These are phyloP conservation scores for Babesia divergens DNA, from an alignment of 169 alveolate genomes.

Conservation along the genomic window DNA sequence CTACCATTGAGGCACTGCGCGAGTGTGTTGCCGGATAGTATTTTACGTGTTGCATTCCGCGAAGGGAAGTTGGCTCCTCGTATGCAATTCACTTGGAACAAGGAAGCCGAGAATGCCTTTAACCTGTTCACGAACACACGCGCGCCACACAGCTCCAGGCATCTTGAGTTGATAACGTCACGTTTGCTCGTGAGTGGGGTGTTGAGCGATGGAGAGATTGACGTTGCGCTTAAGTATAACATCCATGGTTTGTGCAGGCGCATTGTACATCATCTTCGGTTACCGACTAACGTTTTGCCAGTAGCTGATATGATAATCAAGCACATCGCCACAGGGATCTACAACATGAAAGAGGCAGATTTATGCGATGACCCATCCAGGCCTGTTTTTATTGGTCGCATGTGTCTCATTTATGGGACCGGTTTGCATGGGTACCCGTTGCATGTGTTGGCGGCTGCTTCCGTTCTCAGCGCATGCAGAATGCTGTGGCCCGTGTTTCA, in stretches of 20 bases:
- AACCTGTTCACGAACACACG: conserved; percentile 35
- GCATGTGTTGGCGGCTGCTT: conserved; percentile 39
- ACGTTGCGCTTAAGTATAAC: background rate
- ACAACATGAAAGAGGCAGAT: background rate
- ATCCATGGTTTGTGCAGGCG: conserved; percentile 44
- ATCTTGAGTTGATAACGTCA: conserved; percentile 19
- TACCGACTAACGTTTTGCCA: conserved; percentile 29
- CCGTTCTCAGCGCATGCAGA: conserved; percentile 40
- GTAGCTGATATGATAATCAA: conserved; percentile 30
- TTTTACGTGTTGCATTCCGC: conserved; percentile 11
- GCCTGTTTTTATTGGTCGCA: background rate
- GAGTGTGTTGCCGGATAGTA: conserved; percentile 9
- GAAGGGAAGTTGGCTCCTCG: background rate
- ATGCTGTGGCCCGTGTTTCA: conserved; percentile 62
- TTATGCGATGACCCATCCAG: background rate
- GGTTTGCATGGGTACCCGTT: conserved; percentile 17
- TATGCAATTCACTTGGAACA: conserved; percentile 1
- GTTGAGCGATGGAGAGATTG: background rate
- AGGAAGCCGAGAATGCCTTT: conserved; percentile 24
- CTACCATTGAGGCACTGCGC: conserved; percentile 37
- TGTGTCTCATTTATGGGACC: conserved; percentile 25
- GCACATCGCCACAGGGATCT: background rate
- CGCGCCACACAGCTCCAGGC: conserved; percentile 25
- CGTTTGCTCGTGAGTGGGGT: conserved; percentile 28
- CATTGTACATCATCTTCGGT: conserved; percentile 34